Evolutionary conservation across 2,329 filamentous ascomycete species (phyloP), one percentile per base, ranked within the genome.

Genomic region (Sphaerostilbella broomeana): DNA sequence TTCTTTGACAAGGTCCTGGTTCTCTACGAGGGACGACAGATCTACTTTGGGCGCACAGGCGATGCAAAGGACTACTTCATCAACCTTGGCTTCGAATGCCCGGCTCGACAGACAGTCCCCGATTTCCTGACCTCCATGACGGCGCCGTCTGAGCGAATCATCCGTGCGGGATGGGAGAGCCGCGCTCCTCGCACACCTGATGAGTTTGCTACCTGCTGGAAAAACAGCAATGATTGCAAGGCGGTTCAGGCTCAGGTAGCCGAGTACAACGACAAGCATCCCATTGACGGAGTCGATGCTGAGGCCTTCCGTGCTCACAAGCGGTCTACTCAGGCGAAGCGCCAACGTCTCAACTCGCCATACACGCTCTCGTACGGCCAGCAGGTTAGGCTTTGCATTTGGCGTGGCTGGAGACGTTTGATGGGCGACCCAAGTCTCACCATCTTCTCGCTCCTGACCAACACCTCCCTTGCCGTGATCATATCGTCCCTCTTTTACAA

Each of bases 11-110:
- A 54, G 26, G 52, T 79, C 1, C 63, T 81, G 2, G 66, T 85
- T 1, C 67, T 85, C 2, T 80, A 84, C 52, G 73, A 82, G 47
- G 81, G 81, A 6, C 72, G 74, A 39, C 79, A 81, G 49, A 75
- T 83, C 38, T 85, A 73, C 60, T 85, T 79, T 48, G 81, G 81
- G 4, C 66, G 62, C 3, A 70, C 70, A 0, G 65, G 67, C 5
- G 61, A 72, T 4, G 81, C 80, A 1, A 79, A 71, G 48, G 54
- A 63, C 9, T 84, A 78, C 54, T 84, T 85, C 49, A 61, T 76
- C 40, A 60, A 69, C 9, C 62, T 84, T 4, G 53, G 53, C 2
- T 52, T 65, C 21, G 55, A 78, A 45, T 85, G 81, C 2, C 74
- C 75, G 0, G 60, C 72, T 1, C 72, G 77, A 16, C 72, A 73